A percentile compares a stretch with the other conserved stretches of the same genome.
These are phyloP conservation scores for Penicillium cinerascens DNA, from an alignment of 495 filamentous ascomycete genomes.

Conservation along the genomic window DNA sequence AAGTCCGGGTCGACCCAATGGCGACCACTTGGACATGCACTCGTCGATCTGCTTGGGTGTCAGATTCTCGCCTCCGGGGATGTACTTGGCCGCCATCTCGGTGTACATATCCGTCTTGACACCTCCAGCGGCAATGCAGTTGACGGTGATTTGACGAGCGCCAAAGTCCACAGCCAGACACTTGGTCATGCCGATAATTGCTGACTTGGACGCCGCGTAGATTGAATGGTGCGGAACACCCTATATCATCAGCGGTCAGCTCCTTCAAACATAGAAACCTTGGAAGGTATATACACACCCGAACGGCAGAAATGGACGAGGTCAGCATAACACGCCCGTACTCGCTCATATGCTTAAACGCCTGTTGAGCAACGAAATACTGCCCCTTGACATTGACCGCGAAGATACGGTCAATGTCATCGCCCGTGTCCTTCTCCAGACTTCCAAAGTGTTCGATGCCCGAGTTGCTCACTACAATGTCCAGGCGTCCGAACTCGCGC, in stretches of 20 bases:
- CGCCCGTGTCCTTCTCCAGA: slow-evolving; percentile 44
- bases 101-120: slow-evolving; percentile 38
- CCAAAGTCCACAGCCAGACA: slow-evolving; percentile 55
- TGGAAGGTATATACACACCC: slow-evolving; percentile 16
- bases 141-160: slow-evolving; percentile 47
- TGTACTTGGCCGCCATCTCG: slow-evolving; percentile 36
- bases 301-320: slow-evolving; percentile 31
- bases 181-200: slow-evolving; percentile 53
- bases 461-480: slow-evolving; percentile 52
- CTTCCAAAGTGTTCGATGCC: slow-evolving; percentile 52
- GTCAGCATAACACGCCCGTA: slow-evolving; percentile 29
- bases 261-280: not conserved
- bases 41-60: slow-evolving; percentile 28
- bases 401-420: slow-evolving; percentile 53
- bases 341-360: slow-evolving; percentile 56
- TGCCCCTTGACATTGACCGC: slow-evolving; percentile 54
- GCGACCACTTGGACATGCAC: slow-evolving; percentile 24
- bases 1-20: slow-evolving; percentile 49
- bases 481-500: slow-evolving; percentile 36
- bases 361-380: slow-evolving; percentile 66
- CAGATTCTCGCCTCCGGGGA: slow-evolving; percentile 34
- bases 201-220: slow-evolving; percentile 55
- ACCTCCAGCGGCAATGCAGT: slow-evolving; percentile 51
- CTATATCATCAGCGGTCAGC: slow-evolving; percentile 1
- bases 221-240: slow-evolving; percentile 28